Base-by-base conservation (phyloP, 345 rosid genomes). In the Leavenworthia alabamica region DNA sequence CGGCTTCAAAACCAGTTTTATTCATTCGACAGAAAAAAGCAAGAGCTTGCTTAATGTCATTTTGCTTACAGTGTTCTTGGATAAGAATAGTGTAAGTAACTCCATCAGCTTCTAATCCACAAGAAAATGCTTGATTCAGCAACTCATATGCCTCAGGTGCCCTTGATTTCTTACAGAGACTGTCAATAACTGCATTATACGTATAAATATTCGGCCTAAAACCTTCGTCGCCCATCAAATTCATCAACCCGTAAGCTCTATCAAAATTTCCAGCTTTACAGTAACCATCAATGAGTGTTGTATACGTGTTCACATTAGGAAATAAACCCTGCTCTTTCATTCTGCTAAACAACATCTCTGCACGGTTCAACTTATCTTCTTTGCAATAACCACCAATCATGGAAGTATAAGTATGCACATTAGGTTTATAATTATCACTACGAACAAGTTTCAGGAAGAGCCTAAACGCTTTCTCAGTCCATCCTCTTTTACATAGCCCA, bases 381-480 rank as follows among this genome's bases (percentile, higher is more conserved):
- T 75, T 80, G 84, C 95, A 88, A 72, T 88, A 91, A 22, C 90
- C 92, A 74, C 72, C 47, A 35, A 88, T 88, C 98, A 91, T 91
- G 40, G 84, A 78, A 56, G 92, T 84, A 67, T 88, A 88, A 0
- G 92, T 84, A 76, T 79, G 82, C 42, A 79, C 92, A 71, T 91
- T 91, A 0, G 84, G 95, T 72, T 84, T 86, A 78, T 91, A 82
- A 64, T 29, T 74, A 37, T 85, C 86, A 66, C 91, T 90, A 60
- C 85, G 81, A 56, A 86, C 88, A 11, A 86, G 90, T 82, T 89
- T 89, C 70, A 92, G 71, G 32, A 92, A 92, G 69, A 89, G 60
- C 63, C 96, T 84, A 60, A 89, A 92, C 31, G 90, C 96, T 76
- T 83, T 91, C 52, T 91, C 98, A 5, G 87, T 92, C 98, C 95